Evolutionary conservation across 2,329 filamentous ascomycete genomes (phyloP).

Genomic region (Penicillium frequentans): DNA sequence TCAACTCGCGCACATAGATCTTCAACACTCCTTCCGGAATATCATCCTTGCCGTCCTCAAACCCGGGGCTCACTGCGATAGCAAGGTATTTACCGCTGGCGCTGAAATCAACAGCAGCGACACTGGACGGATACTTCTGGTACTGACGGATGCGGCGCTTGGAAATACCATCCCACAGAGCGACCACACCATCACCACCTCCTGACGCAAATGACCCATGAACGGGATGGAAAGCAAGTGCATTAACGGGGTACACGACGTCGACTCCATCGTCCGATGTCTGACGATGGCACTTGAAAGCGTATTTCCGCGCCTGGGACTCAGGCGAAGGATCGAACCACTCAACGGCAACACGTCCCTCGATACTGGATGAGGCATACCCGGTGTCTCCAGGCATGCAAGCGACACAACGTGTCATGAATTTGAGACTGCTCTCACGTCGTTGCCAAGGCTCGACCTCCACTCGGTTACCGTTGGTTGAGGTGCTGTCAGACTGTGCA

Average conservation of each 20-base stretch:
- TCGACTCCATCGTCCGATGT: conserved; percentile 64
- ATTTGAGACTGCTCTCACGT: conserved; percentile 90
- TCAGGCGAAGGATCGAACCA: conserved; percentile 92
- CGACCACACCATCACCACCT: conserved; percentile 88
- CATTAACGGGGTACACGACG: conserved; percentile 88
- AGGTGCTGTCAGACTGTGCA: conserved; percentile 47
- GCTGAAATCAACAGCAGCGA: conserved; percentile 76
- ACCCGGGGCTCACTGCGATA: conserved; percentile 79
- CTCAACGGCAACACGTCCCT: conserved; percentile 93
- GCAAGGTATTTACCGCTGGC: conserved; percentile 75
- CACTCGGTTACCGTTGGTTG: conserved; percentile 38
- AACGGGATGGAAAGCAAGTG: conserved; percentile 81
- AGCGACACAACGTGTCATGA: conserved; percentile 87
- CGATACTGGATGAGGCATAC: conserved; percentile 89
- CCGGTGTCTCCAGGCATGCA: conserved; percentile 97
- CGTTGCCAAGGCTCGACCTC: conserved; percentile 82
- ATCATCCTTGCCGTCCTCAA: conserved; percentile 83
- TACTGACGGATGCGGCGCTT: conserved; percentile 90
- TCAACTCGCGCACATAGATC: conserved; percentile 78
- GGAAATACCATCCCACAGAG: conserved; percentile 86
- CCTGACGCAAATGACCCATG: conserved; percentile 84
- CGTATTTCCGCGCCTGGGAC: conserved; percentile 90
- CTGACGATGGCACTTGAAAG: conserved; percentile 97
- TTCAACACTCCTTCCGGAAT: conserved; percentile 69
- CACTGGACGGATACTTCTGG: conserved; percentile 75